Evolutionary conservation across 495 filamentous ascomycete genomes (phyloP).

Genomic region (Trichoderma reesei): DNA sequence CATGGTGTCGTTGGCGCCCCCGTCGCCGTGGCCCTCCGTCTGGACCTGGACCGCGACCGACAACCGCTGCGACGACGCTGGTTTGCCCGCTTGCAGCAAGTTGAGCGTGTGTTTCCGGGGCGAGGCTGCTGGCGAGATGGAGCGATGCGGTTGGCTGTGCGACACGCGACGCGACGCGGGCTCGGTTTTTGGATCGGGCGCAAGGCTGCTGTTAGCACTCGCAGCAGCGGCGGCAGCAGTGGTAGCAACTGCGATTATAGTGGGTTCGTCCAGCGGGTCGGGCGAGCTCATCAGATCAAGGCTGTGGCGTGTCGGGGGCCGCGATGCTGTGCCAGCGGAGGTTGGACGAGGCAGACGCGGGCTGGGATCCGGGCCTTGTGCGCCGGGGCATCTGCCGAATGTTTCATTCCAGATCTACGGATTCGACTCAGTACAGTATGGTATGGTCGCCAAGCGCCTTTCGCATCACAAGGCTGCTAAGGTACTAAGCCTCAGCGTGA

Average conservation of each 20-base stretch:
- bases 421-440: too few species aligned
- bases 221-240: too few species aligned
- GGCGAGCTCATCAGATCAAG: slow-evolving; percentile 36
- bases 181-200: slow-evolving; percentile 11
- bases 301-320: slow-evolving; percentile 11
- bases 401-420: neutral
- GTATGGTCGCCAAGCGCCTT: too few species aligned
- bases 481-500: neutral
- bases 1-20: slow-evolving; percentile 18
- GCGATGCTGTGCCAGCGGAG: slow-evolving; percentile 11
- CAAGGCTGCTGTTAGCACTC: slow-evolving; percentile 15
- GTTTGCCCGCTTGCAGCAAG: slow-evolving; percentile 38
- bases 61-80: slow-evolving; percentile 39
- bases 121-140: slow-evolving; percentile 25
- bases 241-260: slow-evolving; percentile 10
- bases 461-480: too few species aligned
- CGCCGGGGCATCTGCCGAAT: neutral
- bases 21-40: slow-evolving; percentile 24
- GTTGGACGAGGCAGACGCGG: neutral
- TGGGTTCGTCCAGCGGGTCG: slow-evolving; percentile 35
- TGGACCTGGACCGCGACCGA: slow-evolving; percentile 46
- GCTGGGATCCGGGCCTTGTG: neutral
- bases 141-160: slow-evolving; percentile 22
- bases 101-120: slow-evolving; percentile 45
- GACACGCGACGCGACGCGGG: slow-evolving; percentile 17